These are phyloP conservation scores for Calonectria naviculata DNA, from an alignment of 2,329 filamentous ascomycete species.

Conservation along the genomic window DNA sequence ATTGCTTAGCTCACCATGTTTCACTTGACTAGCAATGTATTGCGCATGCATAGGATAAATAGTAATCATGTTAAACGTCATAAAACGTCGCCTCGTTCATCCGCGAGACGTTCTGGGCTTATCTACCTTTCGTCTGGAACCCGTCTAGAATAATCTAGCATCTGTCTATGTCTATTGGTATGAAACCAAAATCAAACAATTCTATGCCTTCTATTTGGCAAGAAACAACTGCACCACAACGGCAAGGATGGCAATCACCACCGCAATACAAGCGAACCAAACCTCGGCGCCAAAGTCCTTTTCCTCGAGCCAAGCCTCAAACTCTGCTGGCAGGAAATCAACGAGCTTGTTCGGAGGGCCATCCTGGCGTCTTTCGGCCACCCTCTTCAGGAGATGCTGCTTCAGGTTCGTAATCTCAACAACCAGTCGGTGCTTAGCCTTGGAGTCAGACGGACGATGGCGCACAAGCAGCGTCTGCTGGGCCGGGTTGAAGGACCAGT, in stretches of 20 bases:
- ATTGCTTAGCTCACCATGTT: too few relatives aligned
- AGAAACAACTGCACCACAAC: not conserved
- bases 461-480: conserved; percentile 45
- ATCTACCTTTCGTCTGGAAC: not conserved
- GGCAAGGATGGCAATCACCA: conserved; percentile 8
- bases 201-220: not conserved
- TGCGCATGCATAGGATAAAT: too few relatives aligned
- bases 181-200: not conserved
- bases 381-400: conserved; percentile 34
- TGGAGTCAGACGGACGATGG: conserved; percentile 23
- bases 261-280: conserved; percentile 17
- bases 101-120: not conserved
- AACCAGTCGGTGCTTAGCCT: conserved; percentile 27
- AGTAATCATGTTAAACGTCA: not conserved
- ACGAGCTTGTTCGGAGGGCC: conserved; percentile 27
- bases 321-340: conserved; percentile 22
- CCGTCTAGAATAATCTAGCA: not conserved
- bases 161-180: conserved; percentile 3
- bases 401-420: conserved; percentile 39
- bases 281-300: conserved; percentile 24
- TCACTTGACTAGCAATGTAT: too few relatives aligned
- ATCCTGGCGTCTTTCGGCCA: conserved; percentile 17
- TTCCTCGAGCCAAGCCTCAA: conserved; percentile 35
- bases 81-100: not conserved
- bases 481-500: conserved; percentile 42